phyloP scores from a whole-genome alignment of 2,329 filamentous ascomycete genomes.

The Colletotrichum spinosum region DNA sequence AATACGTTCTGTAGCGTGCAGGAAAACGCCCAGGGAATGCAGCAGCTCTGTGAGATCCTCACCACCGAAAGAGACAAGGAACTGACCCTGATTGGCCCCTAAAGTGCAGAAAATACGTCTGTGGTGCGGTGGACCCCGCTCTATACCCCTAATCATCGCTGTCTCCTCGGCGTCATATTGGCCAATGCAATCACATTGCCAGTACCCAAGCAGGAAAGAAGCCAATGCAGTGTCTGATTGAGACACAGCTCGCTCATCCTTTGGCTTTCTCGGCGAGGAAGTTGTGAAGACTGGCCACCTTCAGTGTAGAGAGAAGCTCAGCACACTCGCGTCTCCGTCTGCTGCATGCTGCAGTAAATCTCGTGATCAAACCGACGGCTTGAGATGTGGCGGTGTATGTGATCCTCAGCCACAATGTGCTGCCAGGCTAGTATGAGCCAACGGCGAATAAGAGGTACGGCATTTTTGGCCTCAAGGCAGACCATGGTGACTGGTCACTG shows the following conservation, averaged over 20 bases:
- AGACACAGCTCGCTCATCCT: neutral
- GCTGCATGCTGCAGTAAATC: too few relatives aligned
- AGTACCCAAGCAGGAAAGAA: neutral
- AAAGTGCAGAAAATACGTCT: slow-evolving; percentile 4
- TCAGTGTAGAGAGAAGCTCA: too few relatives aligned
- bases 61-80: slow-evolving; percentile 4
- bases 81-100: slow-evolving; percentile 2
- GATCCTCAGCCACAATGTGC: slow-evolving; percentile 6
- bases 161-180: slow-evolving; percentile 22
- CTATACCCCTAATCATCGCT: slow-evolving; percentile 17
- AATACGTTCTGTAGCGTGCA: slow-evolving; percentile 5
- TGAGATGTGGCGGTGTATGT: too few relatives aligned
- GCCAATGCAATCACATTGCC: neutral
- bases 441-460: neutral
- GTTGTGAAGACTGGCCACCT: too few relatives aligned
- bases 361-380: too few relatives aligned
- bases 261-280: neutral
- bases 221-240: neutral
- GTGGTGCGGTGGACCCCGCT: slow-evolving; percentile 2
- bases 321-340: too few relatives aligned
- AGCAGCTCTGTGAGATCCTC: slow-evolving; percentile 6
- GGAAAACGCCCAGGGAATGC: slow-evolving; percentile 5
- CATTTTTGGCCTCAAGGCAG: neutral
- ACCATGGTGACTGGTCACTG: neutral
- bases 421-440: neutral